phyloP scores from a whole-genome alignment of 2,329 filamentous ascomycete genomes.

The Pseudogymnoascus pannorum region DNA sequence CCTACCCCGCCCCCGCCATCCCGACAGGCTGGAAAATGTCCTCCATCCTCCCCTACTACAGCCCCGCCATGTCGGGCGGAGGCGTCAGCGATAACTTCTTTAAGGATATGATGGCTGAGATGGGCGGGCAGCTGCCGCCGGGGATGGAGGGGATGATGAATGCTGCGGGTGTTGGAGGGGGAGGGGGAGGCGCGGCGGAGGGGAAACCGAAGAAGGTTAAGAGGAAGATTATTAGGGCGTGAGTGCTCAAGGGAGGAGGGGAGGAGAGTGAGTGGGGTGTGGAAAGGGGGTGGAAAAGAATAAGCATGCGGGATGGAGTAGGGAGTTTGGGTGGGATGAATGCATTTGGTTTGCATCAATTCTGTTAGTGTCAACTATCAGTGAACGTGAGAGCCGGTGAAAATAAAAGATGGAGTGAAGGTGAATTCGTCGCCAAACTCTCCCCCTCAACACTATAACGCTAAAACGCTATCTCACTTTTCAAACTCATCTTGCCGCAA shows the following conservation, averaged over 20 bases:
- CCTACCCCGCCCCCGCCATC: constrained; percentile 64
- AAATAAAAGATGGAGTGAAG: background rate
- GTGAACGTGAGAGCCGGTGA: background rate
- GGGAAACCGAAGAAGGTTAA: constrained; percentile 41
- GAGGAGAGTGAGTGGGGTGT: no score
- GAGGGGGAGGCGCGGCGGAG: constrained; percentile 24
- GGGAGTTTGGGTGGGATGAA: background rate
- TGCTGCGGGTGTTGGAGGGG: constrained; percentile 31
- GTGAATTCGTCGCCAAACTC: background rate
- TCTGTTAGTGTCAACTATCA: background rate
- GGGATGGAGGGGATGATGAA: constrained; percentile 46
- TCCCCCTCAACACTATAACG: background rate
- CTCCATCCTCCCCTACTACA: constrained; percentile 76
- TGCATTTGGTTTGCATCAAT: background rate
- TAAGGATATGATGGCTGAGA: constrained; percentile 95
- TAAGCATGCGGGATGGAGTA: constrained; percentile 3
- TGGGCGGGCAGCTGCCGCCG: constrained; percentile 44
- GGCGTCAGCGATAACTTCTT: constrained; percentile 92
- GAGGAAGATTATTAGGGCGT: constrained; percentile 32
- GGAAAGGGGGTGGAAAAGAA: background rate
- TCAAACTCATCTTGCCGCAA: no score
- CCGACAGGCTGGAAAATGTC: constrained; percentile 90
- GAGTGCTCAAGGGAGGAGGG: no score
- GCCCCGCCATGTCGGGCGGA: constrained; percentile 81
- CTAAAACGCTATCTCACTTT: no score